Conservation (phyloP, 2,329 filamentous ascomycete genomes). For the Pseudocercospora musae region DNA sequence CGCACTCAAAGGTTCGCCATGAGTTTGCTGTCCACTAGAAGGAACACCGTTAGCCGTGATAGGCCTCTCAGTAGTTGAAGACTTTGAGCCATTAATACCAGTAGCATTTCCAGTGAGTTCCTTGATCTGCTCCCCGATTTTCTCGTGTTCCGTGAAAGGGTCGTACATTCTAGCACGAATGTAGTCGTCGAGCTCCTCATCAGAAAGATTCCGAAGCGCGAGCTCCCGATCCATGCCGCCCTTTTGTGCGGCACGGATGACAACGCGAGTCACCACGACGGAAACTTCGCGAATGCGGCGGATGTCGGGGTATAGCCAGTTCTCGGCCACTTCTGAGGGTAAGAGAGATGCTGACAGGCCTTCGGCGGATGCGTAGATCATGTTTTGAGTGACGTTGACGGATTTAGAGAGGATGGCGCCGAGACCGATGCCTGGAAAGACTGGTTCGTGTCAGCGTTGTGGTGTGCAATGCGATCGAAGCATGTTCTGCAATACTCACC, state of each 20-base stretch:
- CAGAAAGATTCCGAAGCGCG: conserved; percentile 63
- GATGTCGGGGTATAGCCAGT: conserved; percentile 84
- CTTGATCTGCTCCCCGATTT: conserved; percentile 33
- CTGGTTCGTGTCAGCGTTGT: conserved; percentile 8
- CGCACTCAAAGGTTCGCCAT: conserved; percentile 13
- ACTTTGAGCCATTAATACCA: not conserved
- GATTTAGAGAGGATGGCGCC: conserved; percentile 90
- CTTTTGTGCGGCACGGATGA: conserved; percentile 85
- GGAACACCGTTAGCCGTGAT: conserved; percentile 12
- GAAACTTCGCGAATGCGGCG: conserved; percentile 89
- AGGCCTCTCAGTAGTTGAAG: not conserved
- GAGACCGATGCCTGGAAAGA: conserved; percentile 94
- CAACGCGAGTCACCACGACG: conserved; percentile 79
- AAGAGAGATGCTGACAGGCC: conserved; percentile 76
- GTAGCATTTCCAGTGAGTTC: conserved; percentile 17
- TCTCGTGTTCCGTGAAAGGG: conserved; percentile 46
- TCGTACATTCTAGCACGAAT: conserved; percentile 52
- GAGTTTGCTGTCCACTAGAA: conserved; percentile 4
- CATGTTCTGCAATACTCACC: not conserved
- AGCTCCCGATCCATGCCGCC: conserved; percentile 60
- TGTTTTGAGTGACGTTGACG: conserved; percentile 81
- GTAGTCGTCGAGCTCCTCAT: conserved; percentile 69
- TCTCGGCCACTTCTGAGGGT: conserved; percentile 73
- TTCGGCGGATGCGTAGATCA: conserved; percentile 93
- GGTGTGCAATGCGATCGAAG: not conserved